A percentile compares a stretch with the other conserved stretches of the same genome.
Evolutionary conservation across 169 alveolate species (phyloP).

Genomic region (Babesia sp.): DNA sequence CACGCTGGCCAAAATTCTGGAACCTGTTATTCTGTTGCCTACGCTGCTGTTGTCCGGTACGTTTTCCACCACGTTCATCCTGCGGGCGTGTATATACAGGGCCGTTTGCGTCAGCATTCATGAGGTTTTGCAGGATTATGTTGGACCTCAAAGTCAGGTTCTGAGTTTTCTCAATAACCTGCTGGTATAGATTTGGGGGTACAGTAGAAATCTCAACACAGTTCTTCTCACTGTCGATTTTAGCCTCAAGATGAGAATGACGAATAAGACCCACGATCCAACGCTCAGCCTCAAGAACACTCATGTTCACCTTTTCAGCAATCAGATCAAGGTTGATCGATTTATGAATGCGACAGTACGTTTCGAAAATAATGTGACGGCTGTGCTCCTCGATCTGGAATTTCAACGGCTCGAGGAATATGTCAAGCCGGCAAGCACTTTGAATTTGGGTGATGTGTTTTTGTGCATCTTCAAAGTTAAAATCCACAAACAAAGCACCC

Average conservation of each 20-base stretch:
- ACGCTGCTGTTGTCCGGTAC: slow-evolving; percentile 38
- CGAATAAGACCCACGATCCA: slow-evolving; percentile 90
- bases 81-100: slow-evolving; percentile 13
- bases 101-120: slow-evolving; percentile 43
- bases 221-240: slow-evolving; percentile 88
- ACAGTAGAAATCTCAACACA: slow-evolving; percentile 88
- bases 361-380: slow-evolving; percentile 85
- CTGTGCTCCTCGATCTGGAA: slow-evolving; percentile 85
- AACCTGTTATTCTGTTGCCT: slow-evolving; percentile 39
- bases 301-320: slow-evolving; percentile 85
- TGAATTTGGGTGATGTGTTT: slow-evolving; percentile 76
- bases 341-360: slow-evolving; percentile 89
- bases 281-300: slow-evolving; percentile 86
- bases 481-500: slow-evolving; percentile 84
- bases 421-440: slow-evolving; percentile 74
- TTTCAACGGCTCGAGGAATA: slow-evolving; percentile 82
- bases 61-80: slow-evolving; percentile 21
- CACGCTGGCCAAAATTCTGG: slow-evolving; percentile 36
- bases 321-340: slow-evolving; percentile 86
- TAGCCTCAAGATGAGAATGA: slow-evolving; percentile 86
- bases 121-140: slow-evolving; percentile 78
- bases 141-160: slow-evolving; percentile 79
- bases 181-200: slow-evolving; percentile 84
- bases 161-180: slow-evolving; percentile 85
- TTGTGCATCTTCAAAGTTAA: slow-evolving; percentile 87